These are phyloP conservation scores for Pseudovirgaria hyperparasitica DNA, from an alignment of 2,329 filamentous ascomycete genomes.

Conservation along the genomic window DNA sequence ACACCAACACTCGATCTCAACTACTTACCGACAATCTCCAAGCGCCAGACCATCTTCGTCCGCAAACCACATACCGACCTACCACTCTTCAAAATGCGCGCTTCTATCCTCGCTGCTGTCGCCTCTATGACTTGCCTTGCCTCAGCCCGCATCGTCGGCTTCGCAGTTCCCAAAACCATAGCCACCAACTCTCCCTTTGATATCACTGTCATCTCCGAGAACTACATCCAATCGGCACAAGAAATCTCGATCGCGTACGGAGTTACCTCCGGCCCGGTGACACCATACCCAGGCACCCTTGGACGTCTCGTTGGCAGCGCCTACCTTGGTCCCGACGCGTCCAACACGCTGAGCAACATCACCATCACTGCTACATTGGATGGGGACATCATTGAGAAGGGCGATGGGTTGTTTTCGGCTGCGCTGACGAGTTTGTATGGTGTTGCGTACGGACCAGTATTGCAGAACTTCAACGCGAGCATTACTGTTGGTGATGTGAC, in stretches of 20 bases:
- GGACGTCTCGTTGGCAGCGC: conserved; percentile 17
- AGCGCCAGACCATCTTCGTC: background rate
- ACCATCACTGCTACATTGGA: conserved; percentile 11
- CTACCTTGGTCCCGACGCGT: conserved; percentile 24
- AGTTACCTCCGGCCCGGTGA: conserved; percentile 13
- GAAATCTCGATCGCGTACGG: conserved; percentile 36
- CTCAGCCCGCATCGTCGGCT: conserved; percentile 31
- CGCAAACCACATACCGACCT: background rate
- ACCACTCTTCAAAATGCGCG: conserved; percentile 7
- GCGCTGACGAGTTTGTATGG: conserved; percentile 18
- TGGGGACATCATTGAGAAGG: conserved; percentile 5
- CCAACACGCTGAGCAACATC: conserved; percentile 14
- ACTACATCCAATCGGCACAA: conserved; percentile 33
- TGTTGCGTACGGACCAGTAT: conserved; percentile 4
- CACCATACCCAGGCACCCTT: conserved; percentile 14
- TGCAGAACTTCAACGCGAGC: conserved; percentile 12
- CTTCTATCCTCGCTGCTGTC: conserved; percentile 8
- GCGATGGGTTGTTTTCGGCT: conserved; percentile 11
- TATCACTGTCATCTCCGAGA: conserved; percentile 26
- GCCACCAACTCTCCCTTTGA: conserved; percentile 24
- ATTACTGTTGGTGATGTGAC: conserved; percentile 9
- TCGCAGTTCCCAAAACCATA: conserved; percentile 30
- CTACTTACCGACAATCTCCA: too few relatives aligned
- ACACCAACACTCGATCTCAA: too few relatives aligned
- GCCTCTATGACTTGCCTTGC: conserved; percentile 10